Evolutionary conservation across 2,329 filamentous ascomycete species (phyloP).

Genomic region (Allantophomopsis lycopodina): DNA sequence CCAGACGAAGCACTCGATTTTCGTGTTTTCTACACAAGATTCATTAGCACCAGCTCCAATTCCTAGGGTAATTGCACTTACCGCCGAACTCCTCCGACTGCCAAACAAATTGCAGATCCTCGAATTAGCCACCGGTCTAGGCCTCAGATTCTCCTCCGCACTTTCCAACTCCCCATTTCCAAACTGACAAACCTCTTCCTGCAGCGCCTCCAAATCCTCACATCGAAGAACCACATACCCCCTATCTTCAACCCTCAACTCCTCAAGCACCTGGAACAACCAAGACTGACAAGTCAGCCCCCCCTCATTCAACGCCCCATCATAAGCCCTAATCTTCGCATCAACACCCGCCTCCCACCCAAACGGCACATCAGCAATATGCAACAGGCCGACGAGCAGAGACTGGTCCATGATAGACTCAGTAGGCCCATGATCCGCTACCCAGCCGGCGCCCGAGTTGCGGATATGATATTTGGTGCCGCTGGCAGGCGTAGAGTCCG

Average conservation of each 20-base stretch:
- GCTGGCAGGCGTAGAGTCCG: background rate
- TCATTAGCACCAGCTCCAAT: too few species aligned
- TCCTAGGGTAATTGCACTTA: too few species aligned
- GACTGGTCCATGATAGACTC: background rate
- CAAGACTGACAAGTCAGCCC: background rate
- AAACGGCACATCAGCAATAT: background rate
- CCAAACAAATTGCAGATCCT: background rate
- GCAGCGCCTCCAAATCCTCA: conserved; percentile 8
- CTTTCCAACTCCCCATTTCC: background rate
- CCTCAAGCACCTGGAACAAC: background rate
- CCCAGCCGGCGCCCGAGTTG: background rate
- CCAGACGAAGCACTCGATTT: too few species aligned
- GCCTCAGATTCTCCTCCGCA: background rate
- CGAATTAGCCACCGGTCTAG: background rate
- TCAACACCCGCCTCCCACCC: background rate
- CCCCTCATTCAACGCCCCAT: background rate
- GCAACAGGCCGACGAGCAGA: background rate
- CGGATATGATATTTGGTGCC: background rate
- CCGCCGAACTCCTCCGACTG: too few species aligned
- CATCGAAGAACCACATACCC: background rate
- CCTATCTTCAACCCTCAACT: background rate
- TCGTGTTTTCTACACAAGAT: too few species aligned
- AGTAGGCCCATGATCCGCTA: background rate
- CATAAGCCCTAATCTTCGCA: background rate
- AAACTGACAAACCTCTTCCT: conserved; percentile 14